A percentile compares a stretch with the other conserved stretches of the same genome.
These are phyloP conservation scores for Leptographium lundbergii DNA, from an alignment of 2,329 filamentous ascomycete species.

Conservation along the genomic window DNA sequence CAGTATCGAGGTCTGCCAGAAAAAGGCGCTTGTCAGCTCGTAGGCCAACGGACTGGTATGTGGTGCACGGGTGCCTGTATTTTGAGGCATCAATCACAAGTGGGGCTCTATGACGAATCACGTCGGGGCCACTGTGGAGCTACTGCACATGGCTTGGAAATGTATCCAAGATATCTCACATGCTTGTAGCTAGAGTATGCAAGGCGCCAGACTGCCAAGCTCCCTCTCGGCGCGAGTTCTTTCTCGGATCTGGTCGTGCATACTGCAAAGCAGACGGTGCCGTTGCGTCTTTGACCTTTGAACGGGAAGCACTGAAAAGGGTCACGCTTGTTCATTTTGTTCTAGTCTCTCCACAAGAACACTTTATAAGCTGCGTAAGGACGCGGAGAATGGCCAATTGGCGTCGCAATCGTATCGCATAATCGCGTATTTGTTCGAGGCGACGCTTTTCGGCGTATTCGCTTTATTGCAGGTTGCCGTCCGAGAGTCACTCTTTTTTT, in stretches of 20 bases:
- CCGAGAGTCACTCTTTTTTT: background rate
- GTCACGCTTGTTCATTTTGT: background rate
- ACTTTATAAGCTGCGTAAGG: too few species aligned
- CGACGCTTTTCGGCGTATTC: too few species aligned
- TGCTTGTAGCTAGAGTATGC: too few species aligned
- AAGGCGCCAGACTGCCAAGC: too few species aligned
- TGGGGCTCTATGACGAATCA: too few species aligned
- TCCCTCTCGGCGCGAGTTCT: too few species aligned
- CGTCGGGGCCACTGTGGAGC: too few species aligned
- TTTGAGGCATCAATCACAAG: background rate
- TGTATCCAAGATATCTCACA: too few species aligned
- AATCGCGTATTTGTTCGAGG: background rate
- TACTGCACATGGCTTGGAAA: too few species aligned
- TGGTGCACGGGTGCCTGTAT: background rate
- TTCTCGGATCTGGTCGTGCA: too few species aligned
- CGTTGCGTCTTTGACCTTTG: background rate
- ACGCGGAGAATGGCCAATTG: background rate
- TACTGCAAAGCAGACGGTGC: too few species aligned
- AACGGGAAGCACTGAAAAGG: background rate
- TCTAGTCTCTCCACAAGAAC: background rate
- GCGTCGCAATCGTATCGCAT: background rate
- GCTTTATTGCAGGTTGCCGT: too few species aligned
- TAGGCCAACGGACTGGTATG: background rate
- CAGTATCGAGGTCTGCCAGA: background rate
- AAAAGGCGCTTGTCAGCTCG: background rate